phyloP scores from a whole-genome alignment of 2,329 filamentous ascomycete species.

The Truncatella angustata region DNA sequence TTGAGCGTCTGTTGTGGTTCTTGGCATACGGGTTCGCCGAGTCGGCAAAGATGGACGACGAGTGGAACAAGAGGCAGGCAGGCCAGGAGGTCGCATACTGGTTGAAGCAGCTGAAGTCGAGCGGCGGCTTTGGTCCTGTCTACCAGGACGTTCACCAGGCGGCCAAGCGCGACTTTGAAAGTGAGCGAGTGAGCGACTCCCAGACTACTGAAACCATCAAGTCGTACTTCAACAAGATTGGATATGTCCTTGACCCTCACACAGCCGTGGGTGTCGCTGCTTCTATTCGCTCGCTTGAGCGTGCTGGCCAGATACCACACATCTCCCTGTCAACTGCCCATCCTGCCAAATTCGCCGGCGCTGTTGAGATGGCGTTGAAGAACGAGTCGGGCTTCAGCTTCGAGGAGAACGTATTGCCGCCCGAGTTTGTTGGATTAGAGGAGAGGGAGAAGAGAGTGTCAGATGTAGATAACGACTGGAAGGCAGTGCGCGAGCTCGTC shows the following conservation, averaged over 20 bases:
- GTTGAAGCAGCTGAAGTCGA: conserved; percentile 76
- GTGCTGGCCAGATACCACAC: conserved; percentile 57
- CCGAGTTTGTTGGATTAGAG: conserved; percentile 79
- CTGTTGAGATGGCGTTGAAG: conserved; percentile 77
- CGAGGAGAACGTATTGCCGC: conserved; percentile 69
- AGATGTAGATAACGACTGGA: conserved; percentile 68
- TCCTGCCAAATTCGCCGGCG: conserved; percentile 88
- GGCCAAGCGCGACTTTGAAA: conserved; percentile 75
- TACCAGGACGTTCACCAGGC: conserved; percentile 68
- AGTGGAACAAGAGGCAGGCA: conserved; percentile 66
- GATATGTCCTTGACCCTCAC: conserved; percentile 90
- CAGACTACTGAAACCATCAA: conserved; percentile 69
- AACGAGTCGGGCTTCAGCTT: conserved; percentile 74
- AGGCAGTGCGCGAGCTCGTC: conserved; percentile 73
- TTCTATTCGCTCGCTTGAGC: conserved; percentile 64
- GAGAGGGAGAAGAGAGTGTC: conserved; percentile 72
- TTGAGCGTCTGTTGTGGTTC: conserved; percentile 94
- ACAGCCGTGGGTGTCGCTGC: conserved; percentile 83
- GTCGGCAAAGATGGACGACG: conserved; percentile 58
- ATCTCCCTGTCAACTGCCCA: conserved; percentile 91
- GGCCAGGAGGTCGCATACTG: conserved; percentile 76
- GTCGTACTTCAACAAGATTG: conserved; percentile 44
- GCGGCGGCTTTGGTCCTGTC: conserved; percentile 78
- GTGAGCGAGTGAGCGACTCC: conserved; percentile 66
- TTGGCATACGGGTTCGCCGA: conserved; percentile 71